These are phyloP conservation scores for Daldinia childiae DNA, from an alignment of 495 filamentous ascomycete species.

Conservation along the genomic window DNA sequence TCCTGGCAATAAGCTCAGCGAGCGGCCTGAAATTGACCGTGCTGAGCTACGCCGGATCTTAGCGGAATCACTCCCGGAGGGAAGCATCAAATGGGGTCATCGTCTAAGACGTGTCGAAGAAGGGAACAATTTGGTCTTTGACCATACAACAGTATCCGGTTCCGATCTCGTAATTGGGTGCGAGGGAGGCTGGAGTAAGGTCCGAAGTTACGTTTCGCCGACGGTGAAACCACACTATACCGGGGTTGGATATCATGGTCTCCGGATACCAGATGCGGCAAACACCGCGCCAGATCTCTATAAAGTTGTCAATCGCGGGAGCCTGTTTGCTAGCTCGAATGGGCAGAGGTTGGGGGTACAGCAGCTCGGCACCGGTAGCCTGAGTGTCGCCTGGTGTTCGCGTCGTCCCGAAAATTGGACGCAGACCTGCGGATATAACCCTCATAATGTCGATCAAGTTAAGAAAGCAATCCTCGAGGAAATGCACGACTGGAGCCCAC, in stretches of 20 bases:
- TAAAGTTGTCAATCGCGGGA: constrained; percentile 57
- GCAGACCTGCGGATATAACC: constrained; percentile 49
- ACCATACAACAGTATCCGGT: constrained; percentile 30
- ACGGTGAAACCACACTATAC: constrained; percentile 46
- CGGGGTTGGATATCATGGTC: constrained; percentile 51
- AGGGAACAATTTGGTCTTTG: constrained; percentile 41
- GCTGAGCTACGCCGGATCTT: constrained; percentile 51
- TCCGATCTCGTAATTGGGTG: constrained; percentile 59
- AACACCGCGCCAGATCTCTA: constrained; percentile 49
- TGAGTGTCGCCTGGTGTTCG: constrained; percentile 44
- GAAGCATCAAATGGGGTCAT: constrained; percentile 59
- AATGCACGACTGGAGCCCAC: constrained; percentile 45
- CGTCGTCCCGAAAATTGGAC: constrained; percentile 50
- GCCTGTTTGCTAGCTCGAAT: constrained; percentile 54
- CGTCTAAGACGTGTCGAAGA: constrained; percentile 50
- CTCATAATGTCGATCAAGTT: constrained; percentile 37
- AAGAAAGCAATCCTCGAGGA: constrained; percentile 42
- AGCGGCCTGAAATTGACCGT: constrained; percentile 58
- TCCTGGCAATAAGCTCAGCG: constrained; percentile 31
- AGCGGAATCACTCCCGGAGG: constrained; percentile 50
- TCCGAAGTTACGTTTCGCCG: constrained; percentile 45
- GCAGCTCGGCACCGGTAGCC: constrained; percentile 57
- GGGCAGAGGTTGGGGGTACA: constrained; percentile 54
- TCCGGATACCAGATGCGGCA: constrained; percentile 54
- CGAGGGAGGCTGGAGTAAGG: constrained; percentile 58